phyloP scores from a whole-genome alignment of 164 flowering plant species.

The Malania oleifera region DNA sequence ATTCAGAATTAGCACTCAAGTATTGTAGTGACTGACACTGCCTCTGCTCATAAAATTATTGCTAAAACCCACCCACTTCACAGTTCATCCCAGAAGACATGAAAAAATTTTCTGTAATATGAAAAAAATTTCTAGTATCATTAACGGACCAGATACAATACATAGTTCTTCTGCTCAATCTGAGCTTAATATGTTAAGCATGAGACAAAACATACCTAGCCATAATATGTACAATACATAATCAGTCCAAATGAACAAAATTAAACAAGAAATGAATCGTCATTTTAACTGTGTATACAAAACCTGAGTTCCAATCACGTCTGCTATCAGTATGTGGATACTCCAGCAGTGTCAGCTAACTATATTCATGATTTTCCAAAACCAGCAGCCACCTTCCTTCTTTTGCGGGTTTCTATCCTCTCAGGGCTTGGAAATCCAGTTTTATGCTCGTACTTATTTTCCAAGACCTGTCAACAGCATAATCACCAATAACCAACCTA shows the following conservation, averaged over 20 bases:
- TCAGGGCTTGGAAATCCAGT: constrained; percentile 87
- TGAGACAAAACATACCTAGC: too few species aligned
- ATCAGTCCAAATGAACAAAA: constrained; percentile 4
- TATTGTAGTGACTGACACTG: too few species aligned
- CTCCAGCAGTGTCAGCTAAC: constrained; percentile 7
- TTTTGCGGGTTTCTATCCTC: constrained; percentile 42
- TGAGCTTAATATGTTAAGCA: too few species aligned
- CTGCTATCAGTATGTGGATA: constrained; percentile 4
- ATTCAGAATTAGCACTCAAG: too few species aligned
- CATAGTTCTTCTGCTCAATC: too few species aligned
- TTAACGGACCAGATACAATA: too few species aligned
- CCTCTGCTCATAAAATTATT: too few species aligned
- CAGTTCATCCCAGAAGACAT: too few species aligned
- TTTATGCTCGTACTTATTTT: constrained; percentile 68
- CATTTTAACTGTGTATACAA: not conserved
- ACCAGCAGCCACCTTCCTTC: constrained; percentile 52
- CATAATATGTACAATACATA: not conserved
- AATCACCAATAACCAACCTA: not conserved
- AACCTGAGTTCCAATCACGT: constrained; percentile 12
- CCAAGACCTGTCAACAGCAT: constrained; percentile 58
- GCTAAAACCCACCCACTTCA: too few species aligned
- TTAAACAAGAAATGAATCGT: not conserved
- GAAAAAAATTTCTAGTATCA: too few species aligned
- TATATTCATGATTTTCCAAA: constrained; percentile 53
- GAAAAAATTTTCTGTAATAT: too few species aligned